Evolutionary conservation across 2,329 filamentous ascomycete genomes (phyloP), one percentile per base, ranked within the genome.

Genomic region (Cladosporium sp.): DNA sequence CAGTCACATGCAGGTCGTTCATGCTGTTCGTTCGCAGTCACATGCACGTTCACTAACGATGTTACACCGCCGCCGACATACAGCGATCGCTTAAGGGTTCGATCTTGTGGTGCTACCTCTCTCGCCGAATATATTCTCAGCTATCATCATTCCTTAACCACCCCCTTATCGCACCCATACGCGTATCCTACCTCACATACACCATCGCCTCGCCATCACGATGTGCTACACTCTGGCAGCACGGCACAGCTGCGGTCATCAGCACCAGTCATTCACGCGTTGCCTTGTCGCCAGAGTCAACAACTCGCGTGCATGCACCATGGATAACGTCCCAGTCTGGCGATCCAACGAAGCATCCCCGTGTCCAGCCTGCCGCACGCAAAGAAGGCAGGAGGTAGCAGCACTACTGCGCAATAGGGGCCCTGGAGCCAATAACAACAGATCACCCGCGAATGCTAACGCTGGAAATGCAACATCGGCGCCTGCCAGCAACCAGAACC

Each of bases 191-290:
- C 22, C 16, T 16, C 38, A 10, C 32, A 33, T 44, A 28, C 9
- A 35, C 35, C 28, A 14, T 28, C 34, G 16, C 35, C 43, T 35
- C 33, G 5, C 22, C 8, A 9, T 13, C n/a, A 40, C 35, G n/a
- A 58, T 61, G 58, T 61, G 59, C 50, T 53, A 28, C 41, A 52
- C 54, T 42, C 49, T 59, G 42, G 28, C 35, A 19, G 56, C 58
- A 9, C 37, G 49, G 22, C 59, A 61, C 51, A 42, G 43, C 48
- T 60, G 58, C 55, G 50, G 45, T 5, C 58, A 60, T 38, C 13
- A 46, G 7, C 48, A 59, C 38, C 44, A 52, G 10, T 56, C 35
- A 19, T 50, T 59, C 44, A 53, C 51, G 2, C 54, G 50, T 44
- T 61, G 59, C 51, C 57, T 54, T 41, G 7, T 43, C n/a, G 58